Conservation (phyloP, 176 grass and related monocot species). For the Hordeum vulgare region DNA sequence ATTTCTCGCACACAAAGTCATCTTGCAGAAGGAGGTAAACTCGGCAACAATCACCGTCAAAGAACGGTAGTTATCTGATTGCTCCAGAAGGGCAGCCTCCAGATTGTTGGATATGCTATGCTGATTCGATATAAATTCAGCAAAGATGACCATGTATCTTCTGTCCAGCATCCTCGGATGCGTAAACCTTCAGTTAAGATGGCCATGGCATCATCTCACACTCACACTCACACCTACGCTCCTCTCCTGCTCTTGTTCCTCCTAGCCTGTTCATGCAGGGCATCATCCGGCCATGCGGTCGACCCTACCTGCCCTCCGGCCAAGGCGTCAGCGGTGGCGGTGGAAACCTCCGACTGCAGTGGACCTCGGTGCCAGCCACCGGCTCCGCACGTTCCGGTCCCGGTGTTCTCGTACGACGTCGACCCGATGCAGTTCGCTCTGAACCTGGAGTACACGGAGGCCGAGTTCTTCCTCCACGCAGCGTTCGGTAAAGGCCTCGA, state of each 20-base stretch:
- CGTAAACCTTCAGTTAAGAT: background rate
- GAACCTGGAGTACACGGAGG: constrained; percentile 74
- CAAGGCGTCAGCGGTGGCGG: too few species aligned
- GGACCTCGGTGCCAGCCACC: background rate
- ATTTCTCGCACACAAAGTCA: background rate
- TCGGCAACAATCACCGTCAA: background rate
- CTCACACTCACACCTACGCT: background rate
- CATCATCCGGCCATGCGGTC: background rate
- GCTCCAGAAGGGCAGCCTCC: constrained; percentile 2
- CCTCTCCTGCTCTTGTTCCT: constrained; percentile 1
- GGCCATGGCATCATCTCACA: background rate
- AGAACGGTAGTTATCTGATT: background rate
- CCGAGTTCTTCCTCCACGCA: constrained; percentile 58
- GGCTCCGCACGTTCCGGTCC: background rate
- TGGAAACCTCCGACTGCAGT: background rate
- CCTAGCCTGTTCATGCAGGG: background rate
- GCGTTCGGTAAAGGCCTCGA: constrained; percentile 60
- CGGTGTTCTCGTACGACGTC: constrained; percentile 52
- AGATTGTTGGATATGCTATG: background rate
- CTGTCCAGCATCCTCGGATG: background rate
- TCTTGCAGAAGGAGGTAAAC: background rate
- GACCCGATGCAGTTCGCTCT: constrained; percentile 61
- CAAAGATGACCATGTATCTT: background rate
- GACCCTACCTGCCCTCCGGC: constrained; percentile 15
- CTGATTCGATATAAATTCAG: constrained; percentile 2